Base-by-base conservation (phyloP, 2,329 filamentous ascomycete genomes). In the Claviceps cyperi region DNA sequence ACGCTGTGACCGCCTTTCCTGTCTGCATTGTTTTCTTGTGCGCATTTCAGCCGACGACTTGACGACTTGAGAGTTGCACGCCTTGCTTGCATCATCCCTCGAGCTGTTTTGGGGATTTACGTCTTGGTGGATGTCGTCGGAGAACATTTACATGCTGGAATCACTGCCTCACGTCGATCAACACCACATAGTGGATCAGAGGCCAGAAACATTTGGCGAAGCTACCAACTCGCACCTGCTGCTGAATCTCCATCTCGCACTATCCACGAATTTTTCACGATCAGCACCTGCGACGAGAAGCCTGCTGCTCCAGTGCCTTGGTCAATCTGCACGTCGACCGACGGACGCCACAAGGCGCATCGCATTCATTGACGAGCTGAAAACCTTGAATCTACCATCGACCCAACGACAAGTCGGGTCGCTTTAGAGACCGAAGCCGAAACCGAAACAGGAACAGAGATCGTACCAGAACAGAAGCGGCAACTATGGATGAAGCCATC, bases 401-500 rank as follows among this genome's bases (percentile, higher is more conserved):
- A 6, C 11, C 13, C 9, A 41, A 19, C 17, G 15, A 41, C 17
- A 6, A 9, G 8, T 43, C 24, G 19, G 36, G 15, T 32, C 5
- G 24, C 14, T 28, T n/a, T 2, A 13, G 43, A 19, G 14, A 39
- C 7, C 15, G 15, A n/a, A 11, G 3, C 37, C 14, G 17, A 21
- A 32, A 32, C 28, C 1, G 15, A 11, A 39, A 39, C 15, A 39
- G n/a, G n/a, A 39, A 39, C n/a, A 39, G 8, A 19, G 15, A 39
- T 4, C 28, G 1, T 32, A 32, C 9, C 28, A 32, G 28, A 40
- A 36, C 15, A 15, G 32, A 36, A 15, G 36, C 36, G 35, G 28
- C 21, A 32, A 50, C 43, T 55, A 86, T 86, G 81, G 84, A 85
- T 58, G 81, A 83, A 57, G 78, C 83, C 51, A 78, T 96, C 58